Conservation (phyloP, 352 stramenopile genomes). For the Pythium angustatum region DNA sequence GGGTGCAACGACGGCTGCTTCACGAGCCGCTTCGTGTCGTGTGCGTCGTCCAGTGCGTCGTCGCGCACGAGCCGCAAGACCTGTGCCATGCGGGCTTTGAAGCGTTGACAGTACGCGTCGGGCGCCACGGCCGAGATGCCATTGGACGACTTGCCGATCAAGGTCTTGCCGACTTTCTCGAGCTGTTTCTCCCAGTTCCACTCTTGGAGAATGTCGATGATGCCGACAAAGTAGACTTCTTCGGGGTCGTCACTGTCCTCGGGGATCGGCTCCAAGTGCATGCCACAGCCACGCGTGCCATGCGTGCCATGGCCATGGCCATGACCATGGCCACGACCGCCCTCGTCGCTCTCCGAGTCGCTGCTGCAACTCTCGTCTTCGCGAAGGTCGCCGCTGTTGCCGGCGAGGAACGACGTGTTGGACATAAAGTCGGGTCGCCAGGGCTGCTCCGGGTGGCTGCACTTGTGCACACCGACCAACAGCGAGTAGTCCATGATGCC, state of each 20-base stretch:
- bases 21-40: constrained; percentile 20
- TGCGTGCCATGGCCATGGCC: background rate
- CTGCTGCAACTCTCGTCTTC: constrained; percentile 8
- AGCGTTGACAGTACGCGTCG: constrained; percentile 65
- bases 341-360: background rate
- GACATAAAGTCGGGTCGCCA: constrained; percentile 21
- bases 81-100: constrained; percentile 57
- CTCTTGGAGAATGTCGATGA: constrained; percentile 86
- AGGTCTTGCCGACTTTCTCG: constrained; percentile 72
- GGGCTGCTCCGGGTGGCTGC: constrained; percentile 37
- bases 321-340: background rate
- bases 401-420: constrained; percentile 18
- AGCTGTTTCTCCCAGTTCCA: constrained; percentile 84
- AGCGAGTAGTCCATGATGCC: constrained; percentile 85
- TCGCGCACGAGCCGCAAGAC: constrained; percentile 33
- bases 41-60: background rate
- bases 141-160: constrained; percentile 61
- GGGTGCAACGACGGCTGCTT: constrained; percentile 21
- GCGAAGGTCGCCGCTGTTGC: constrained; percentile 4
- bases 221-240: constrained; percentile 81
- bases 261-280: constrained; percentile 32
- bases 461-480: constrained; percentile 71
- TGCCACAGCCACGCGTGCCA: constrained; percentile 4
- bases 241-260: constrained; percentile 32
- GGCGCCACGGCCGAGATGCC: constrained; percentile 70